Conservation (phyloP, 495 filamentous ascomycete species). For the Hyphodiscus hymeniophilus region DNA sequence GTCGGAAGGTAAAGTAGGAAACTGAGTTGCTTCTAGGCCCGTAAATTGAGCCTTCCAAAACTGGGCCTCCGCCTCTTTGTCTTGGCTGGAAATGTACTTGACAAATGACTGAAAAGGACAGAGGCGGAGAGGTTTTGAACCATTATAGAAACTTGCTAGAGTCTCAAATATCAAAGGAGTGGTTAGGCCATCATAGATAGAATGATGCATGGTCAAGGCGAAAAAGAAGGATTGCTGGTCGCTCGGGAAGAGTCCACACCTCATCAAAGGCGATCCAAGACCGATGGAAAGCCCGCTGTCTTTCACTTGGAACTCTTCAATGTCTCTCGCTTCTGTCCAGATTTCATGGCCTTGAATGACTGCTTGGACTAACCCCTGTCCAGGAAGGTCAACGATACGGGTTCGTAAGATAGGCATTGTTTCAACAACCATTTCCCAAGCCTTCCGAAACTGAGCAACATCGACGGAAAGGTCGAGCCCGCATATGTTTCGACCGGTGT, state of each 20-base stretch:
- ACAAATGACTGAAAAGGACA: background rate
- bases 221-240: background rate
- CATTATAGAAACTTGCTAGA: background rate
- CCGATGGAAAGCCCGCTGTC: background rate
- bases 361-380: constrained; percentile 17
- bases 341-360: background rate
- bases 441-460: background rate
- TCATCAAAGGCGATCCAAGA: background rate
- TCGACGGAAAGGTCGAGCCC: background rate
- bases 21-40: no score
- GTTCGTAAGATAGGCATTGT: background rate
- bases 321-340: background rate
- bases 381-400: background rate
- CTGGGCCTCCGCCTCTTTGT: background rate
- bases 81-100: background rate
- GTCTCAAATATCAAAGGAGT: background rate
- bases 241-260: background rate
- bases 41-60: background rate
- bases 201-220: background rate
- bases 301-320: background rate
- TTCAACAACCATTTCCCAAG: background rate
- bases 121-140: background rate
- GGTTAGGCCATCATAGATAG: background rate
- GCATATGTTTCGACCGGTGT: background rate
- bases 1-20: no score